These are phyloP conservation scores for Verticillium tricorpus DNA, from an alignment of 2,329 filamentous ascomycete species.

Conservation along the genomic window DNA sequence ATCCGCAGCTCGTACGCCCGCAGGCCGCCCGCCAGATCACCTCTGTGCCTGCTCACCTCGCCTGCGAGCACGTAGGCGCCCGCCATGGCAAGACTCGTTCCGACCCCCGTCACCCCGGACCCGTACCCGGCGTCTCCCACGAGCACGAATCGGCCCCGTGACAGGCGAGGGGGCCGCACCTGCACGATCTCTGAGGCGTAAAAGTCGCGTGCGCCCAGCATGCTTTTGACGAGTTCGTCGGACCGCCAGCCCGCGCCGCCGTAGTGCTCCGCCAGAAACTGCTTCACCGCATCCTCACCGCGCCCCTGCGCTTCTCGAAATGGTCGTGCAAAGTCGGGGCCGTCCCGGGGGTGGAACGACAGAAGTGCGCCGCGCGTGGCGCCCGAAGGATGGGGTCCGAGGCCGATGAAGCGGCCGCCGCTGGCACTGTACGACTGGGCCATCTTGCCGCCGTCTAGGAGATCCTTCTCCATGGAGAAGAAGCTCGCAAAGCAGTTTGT, in stretches of 20 bases:
- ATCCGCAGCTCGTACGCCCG: slow-evolving; percentile 34
- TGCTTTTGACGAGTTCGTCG: slow-evolving; percentile 27
- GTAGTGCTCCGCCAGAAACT: slow-evolving; percentile 21
- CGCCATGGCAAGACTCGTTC: slow-evolving; percentile 38
- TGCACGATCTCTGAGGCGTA: slow-evolving; percentile 39
- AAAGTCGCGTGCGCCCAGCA: slow-evolving; percentile 35
- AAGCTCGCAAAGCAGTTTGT: slow-evolving; percentile 35
- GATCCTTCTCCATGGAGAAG: slow-evolving; percentile 32
- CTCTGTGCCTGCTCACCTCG: slow-evolving; percentile 25
- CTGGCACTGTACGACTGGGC: slow-evolving; percentile 29
- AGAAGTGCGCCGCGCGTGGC: slow-evolving; percentile 28
- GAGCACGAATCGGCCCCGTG: slow-evolving; percentile 37
- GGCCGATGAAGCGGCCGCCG: slow-evolving; percentile 30
- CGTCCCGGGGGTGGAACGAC: slow-evolving; percentile 24
- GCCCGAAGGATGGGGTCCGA: slow-evolving; percentile 26
- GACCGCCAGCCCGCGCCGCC: slow-evolving; percentile 36
- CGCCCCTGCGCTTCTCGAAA: slow-evolving; percentile 35
- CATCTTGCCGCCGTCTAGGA: slow-evolving; percentile 30
- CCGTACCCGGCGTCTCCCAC: slow-evolving; percentile 47
- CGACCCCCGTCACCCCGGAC: slow-evolving; percentile 42
- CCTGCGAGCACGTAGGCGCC: slow-evolving; percentile 48
- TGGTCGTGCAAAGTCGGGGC: slow-evolving; percentile 17
- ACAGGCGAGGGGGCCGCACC: slow-evolving; percentile 34
- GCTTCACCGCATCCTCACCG: slow-evolving; percentile 28
- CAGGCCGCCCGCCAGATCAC: slow-evolving; percentile 23